Conservation (phyloP, 2,329 filamentous ascomycete species). For the Beauveria sp. region DNA sequence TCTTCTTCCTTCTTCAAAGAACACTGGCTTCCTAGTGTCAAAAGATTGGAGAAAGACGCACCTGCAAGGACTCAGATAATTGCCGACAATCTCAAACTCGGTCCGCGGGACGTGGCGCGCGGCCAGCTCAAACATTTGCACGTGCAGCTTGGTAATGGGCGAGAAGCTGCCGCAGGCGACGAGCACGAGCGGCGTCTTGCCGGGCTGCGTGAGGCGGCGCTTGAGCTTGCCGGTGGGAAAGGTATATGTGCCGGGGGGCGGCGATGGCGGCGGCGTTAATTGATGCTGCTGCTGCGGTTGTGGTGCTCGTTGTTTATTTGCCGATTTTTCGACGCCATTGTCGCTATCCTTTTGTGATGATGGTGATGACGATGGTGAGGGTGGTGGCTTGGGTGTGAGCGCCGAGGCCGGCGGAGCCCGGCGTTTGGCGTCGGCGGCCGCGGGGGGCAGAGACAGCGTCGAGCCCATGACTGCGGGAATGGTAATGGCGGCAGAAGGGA, state of each 20-base stretch:
- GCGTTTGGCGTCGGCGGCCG: not conserved
- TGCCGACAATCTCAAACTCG: slow-evolving; percentile 74
- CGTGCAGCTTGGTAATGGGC: slow-evolving; percentile 66
- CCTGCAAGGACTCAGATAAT: slow-evolving; percentile 42
- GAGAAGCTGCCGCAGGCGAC: slow-evolving; percentile 68
- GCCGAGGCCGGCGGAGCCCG: slow-evolving; percentile 7
- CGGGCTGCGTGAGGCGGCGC: slow-evolving; percentile 39
- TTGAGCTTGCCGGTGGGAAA: slow-evolving; percentile 56
- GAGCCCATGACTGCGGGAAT: slow-evolving; percentile 7
- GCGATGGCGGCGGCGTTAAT: slow-evolving; percentile 2
- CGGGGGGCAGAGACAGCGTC: not conserved
- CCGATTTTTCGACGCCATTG: not conserved
- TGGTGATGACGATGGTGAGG: not conserved
- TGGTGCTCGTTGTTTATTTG: too few relatives aligned
- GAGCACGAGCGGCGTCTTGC: slow-evolving; percentile 56
- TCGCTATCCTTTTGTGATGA: not conserved
- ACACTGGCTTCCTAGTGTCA: too few relatives aligned
- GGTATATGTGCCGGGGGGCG: slow-evolving; percentile 35
- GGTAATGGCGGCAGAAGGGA: not conserved
- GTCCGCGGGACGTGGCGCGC: slow-evolving; percentile 61
- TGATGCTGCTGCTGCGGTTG: not conserved
- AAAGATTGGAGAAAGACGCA: not conserved
- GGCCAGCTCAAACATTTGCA: slow-evolving; percentile 85
- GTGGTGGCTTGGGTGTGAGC: not conserved
- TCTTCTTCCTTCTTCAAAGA: too few relatives aligned